Base-by-base conservation (phyloP, 805 yeast genomes). In the Metschnikowia gelsemii region DNA sequence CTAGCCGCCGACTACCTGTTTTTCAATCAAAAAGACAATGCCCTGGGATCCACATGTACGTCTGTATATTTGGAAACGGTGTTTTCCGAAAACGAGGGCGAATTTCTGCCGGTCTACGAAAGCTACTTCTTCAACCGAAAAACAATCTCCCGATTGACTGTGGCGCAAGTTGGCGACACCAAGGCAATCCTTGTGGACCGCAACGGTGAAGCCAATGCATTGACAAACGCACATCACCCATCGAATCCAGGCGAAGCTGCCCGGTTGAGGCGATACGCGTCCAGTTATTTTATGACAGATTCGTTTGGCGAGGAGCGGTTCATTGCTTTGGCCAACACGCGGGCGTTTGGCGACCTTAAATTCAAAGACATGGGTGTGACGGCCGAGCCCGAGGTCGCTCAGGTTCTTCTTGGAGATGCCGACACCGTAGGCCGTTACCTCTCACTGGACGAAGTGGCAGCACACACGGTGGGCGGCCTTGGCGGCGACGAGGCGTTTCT, bases 111-210 rank as follows among this genome's bases (percentile, higher is more conserved):
- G 44, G 61, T 60, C 46, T 38, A 47, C 40, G 67, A 62, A 45
- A 54, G 56, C 40, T 75, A 69, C 54, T 84, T 74, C 61, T 83
- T 90, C 65, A 79, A 82, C 46, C 77, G 81, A n/a, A 68, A 73
- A 7, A 82, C 85, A 3, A 66, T 84, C 9, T 72, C 87, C 17
- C 80, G 80, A 53, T 62, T 93, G 17, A 74, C 86, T 0, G 78
- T 90, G 14, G 90, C 95, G 1, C 99, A 93, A 57, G 81, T 91
- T 11, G 99, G 99, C 5, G 99, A 93, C 59, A 85, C 97, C 2
- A 77, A 86, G 47, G 88, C 95, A 5, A 74, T 93, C 2, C 54
- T 93, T n/a, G 85, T 93, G 49, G 98, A 90, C 62, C 75, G 74
- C 42, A 62, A 73, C 41, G 98, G 98, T 2, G 66, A 76, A 29